Evolutionary conservation across 2,329 filamentous ascomycete species (phyloP).

Genomic region (Colletotrichum lindemuthianum): DNA sequence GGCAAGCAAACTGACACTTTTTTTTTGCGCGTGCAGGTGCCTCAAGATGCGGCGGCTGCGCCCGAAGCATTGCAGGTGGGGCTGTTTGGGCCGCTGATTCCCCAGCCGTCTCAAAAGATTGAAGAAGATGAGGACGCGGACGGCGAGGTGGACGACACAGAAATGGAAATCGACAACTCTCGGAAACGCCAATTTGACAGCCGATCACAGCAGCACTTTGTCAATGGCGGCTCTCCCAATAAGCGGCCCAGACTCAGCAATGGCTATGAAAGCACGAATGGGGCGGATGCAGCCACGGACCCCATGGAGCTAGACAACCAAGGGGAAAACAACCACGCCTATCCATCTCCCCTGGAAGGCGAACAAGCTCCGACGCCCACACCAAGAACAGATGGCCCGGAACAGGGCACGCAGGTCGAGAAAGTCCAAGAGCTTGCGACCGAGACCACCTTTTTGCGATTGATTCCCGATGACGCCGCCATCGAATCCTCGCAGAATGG

Average conservation of each 20-base stretch:
- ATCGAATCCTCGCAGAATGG: constrained; percentile 40
- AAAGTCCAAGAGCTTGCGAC: constrained; percentile 69
- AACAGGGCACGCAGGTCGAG: constrained; percentile 72
- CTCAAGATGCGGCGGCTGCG: constrained; percentile 58
- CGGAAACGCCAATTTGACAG: constrained; percentile 62
- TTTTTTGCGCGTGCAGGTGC: constrained; percentile 53
- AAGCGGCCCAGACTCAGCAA: constrained; percentile 71
- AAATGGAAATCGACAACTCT: constrained; percentile 53
- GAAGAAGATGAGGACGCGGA: constrained; percentile 49
- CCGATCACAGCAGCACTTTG: constrained; percentile 54
- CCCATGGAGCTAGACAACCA: constrained; percentile 70
- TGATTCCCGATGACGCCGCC: constrained; percentile 53
- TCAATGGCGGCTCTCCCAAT: constrained; percentile 63
- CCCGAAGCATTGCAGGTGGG: constrained; percentile 60
- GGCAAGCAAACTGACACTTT: constrained; percentile 48
- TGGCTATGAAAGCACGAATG: constrained; percentile 64
- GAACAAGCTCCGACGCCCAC: constrained; percentile 64
- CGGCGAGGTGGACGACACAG: constrained; percentile 49
- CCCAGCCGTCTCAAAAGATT: constrained; percentile 54
- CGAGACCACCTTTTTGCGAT: constrained; percentile 69
- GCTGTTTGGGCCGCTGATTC: constrained; percentile 66
- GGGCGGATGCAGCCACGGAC: constrained; percentile 56
- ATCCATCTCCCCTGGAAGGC: constrained; percentile 71
- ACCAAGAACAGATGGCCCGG: constrained; percentile 68
- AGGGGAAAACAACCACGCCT: constrained; percentile 66